These are phyloP conservation scores for Cephalotrichum gorgonifer DNA, from an alignment of 2,329 filamentous ascomycete genomes.

Conservation along the genomic window DNA sequence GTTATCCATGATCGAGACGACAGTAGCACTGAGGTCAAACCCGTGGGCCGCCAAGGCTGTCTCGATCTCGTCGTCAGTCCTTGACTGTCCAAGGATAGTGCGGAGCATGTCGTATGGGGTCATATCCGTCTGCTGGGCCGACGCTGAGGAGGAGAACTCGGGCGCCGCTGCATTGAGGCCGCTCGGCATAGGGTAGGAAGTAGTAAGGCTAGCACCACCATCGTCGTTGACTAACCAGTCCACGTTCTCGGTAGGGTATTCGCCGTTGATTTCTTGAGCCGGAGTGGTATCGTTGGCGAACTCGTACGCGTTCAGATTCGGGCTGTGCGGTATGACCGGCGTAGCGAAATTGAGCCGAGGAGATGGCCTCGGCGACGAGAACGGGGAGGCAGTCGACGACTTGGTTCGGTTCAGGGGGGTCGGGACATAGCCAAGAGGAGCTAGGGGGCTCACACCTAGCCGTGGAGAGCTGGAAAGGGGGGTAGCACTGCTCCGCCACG, in stretches of 20 bases:
- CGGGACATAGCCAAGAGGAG: conserved; percentile 73
- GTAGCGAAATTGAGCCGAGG: conserved; percentile 84
- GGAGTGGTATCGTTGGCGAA: conserved; percentile 76
- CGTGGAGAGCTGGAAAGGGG: conserved; percentile 76
- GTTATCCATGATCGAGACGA: conserved; percentile 77
- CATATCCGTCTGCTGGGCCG: conserved; percentile 72
- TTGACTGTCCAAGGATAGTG: conserved; percentile 81
- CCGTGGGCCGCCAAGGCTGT: conserved; percentile 78
- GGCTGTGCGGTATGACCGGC: conserved; percentile 86
- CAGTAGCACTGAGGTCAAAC: conserved; percentile 88
- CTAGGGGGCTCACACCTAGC: conserved; percentile 70
- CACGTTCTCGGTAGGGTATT: conserved; percentile 87
- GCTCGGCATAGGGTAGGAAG: conserved; percentile 59
- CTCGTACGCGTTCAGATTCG: conserved; percentile 88
- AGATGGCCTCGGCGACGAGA: conserved; percentile 86
- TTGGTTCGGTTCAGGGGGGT: conserved; percentile 65
- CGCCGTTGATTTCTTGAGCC: conserved; percentile 76
- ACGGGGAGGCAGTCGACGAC: conserved; percentile 75
- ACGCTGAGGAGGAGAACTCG: conserved; percentile 52
- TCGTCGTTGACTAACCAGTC: conserved; percentile 95
- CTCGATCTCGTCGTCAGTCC: conserved; percentile 90
- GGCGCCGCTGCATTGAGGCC: conserved; percentile 70
- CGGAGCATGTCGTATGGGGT: conserved; percentile 96
- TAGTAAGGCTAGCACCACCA: conserved; percentile 62
- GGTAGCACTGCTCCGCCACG: conserved; percentile 79